These are phyloP conservation scores for Cornus suecica DNA, from an alignment of 148 eudicot species.

Conservation along the genomic window DNA sequence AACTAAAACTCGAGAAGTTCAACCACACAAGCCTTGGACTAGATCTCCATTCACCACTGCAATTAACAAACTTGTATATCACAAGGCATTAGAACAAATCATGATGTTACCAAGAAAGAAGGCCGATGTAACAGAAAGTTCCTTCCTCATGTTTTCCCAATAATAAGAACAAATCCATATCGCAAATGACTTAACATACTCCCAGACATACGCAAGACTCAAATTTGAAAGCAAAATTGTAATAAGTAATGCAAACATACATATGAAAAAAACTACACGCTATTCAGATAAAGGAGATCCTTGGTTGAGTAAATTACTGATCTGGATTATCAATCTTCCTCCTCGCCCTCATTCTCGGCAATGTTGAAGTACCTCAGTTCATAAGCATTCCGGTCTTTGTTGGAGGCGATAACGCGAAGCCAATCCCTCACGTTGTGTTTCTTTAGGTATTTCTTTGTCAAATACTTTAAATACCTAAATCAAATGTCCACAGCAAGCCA, in stretches of 20 bases:
- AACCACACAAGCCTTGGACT: too few relatives aligned
- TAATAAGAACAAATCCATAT: too few relatives aligned
- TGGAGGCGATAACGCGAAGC: constrained; percentile 80
- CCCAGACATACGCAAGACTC: too few relatives aligned
- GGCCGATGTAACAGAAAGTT: too few relatives aligned
- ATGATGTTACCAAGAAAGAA: too few relatives aligned
- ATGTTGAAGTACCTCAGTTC: constrained; percentile 85
- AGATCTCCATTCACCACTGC: too few relatives aligned
- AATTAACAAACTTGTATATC: too few relatives aligned
- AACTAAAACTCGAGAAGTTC: too few relatives aligned
- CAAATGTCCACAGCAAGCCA: not conserved
- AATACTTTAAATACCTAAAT: constrained; percentile 70
- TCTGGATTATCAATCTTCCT: constrained; percentile 25
- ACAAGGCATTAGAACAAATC: too few relatives aligned
- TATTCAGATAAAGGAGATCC: not conserved
- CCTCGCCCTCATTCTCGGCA: constrained; percentile 82
- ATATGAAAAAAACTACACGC: not conserved
- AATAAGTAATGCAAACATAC: not conserved
- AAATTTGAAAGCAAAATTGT: constrained; percentile 9
- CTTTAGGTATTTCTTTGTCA: constrained; percentile 84
- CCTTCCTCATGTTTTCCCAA: too few relatives aligned
- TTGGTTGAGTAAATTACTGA: not conserved
- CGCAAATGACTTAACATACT: too few relatives aligned
- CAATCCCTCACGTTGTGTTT: constrained; percentile 81
- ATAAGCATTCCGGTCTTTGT: constrained; percentile 71